A percentile compares a stretch with the other conserved stretches of the same genome.
These are phyloP conservation scores for Arthrobotrys conoides DNA, from an alignment of 2,329 filamentous ascomycete species.

Conservation along the genomic window DNA sequence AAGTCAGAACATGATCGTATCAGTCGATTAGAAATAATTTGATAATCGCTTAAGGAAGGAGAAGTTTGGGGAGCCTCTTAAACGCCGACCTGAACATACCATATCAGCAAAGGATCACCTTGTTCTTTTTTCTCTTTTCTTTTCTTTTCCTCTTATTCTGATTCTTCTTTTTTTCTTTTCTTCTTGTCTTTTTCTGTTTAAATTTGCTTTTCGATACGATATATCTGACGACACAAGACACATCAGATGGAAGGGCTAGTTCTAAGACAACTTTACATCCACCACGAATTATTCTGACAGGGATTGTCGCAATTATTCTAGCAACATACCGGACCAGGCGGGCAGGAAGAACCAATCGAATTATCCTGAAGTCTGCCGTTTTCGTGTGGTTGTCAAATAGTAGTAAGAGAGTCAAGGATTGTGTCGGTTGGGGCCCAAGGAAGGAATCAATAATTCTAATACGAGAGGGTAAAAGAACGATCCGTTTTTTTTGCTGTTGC, in stretches of 20 bases:
- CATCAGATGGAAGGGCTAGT: constrained; percentile 33
- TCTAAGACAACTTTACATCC: constrained; percentile 59
- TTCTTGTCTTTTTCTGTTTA: constrained; percentile 2
- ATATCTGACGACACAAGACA: constrained; percentile 29
- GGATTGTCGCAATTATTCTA: constrained; percentile 60
- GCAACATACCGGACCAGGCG: constrained; percentile 47
- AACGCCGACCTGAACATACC: constrained; percentile 38
- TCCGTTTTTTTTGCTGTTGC: constrained; percentile 42
- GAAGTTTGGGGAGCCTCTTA: constrained; percentile 27
- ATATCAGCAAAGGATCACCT: constrained; percentile 19
- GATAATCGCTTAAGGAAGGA: neutral
- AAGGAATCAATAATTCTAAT: constrained; percentile 46
- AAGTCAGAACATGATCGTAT: neutral
- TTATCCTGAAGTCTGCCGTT: constrained; percentile 21
- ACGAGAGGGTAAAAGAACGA: constrained; percentile 45
- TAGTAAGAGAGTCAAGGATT: constrained; percentile 47
- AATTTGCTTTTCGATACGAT: constrained; percentile 3
- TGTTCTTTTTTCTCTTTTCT: constrained; percentile 13
- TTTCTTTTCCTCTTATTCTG: neutral
- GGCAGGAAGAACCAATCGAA: constrained; percentile 53
- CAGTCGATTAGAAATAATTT: constrained; percentile 20
- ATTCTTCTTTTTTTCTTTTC: neutral
- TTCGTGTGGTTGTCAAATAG: constrained; percentile 57
- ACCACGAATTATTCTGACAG: constrained; percentile 46
- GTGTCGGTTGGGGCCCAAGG: constrained; percentile 52